These are phyloP conservation scores for Astrothelium subdiscretum DNA, from an alignment of 495 filamentous ascomycete genomes.

Conservation along the genomic window DNA sequence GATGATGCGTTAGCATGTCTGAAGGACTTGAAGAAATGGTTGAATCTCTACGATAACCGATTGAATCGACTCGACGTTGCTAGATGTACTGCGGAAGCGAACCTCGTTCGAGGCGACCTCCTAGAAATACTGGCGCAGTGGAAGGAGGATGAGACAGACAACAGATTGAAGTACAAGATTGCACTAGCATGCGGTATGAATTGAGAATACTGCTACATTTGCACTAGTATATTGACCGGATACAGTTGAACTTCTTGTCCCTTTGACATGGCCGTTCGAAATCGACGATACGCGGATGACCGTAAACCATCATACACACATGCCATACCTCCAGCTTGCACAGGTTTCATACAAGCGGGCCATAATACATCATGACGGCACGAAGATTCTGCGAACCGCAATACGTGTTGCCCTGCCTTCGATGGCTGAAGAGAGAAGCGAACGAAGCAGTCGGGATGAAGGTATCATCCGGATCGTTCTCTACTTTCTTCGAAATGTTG, in stretches of 20 bases:
- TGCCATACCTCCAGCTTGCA: slow-evolving; percentile 74
- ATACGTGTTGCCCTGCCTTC: slow-evolving; percentile 77
- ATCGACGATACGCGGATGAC: slow-evolving; percentile 70
- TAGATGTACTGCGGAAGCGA: slow-evolving; percentile 81
- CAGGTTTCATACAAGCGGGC: slow-evolving; percentile 83
- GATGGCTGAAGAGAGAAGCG: slow-evolving; percentile 65
- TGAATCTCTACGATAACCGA: slow-evolving; percentile 90
- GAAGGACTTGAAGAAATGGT: slow-evolving; percentile 85
- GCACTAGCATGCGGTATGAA: slow-evolving; percentile 63
- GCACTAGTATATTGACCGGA: neutral
- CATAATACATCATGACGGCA: slow-evolving; percentile 69
- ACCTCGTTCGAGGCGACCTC: slow-evolving; percentile 81
- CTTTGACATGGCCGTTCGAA: slow-evolving; percentile 89
- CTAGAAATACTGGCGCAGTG: slow-evolving; percentile 78
- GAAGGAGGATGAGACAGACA: slow-evolving; percentile 53
- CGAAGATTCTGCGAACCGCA: slow-evolving; percentile 60
- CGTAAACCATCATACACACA: slow-evolving; percentile 81
- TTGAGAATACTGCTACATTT: neutral
- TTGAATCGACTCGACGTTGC: slow-evolving; percentile 91
- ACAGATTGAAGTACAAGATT: slow-evolving; percentile 64
- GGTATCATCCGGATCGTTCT: slow-evolving; percentile 87
- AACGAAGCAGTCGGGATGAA: slow-evolving; percentile 70
- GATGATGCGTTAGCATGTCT: slow-evolving; percentile 88
- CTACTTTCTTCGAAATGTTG: slow-evolving; percentile 78
- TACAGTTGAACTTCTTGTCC: slow-evolving; percentile 76